Percentiles rank a stretch among this genome's conserved stretches.
These are phyloP conservation scores for Alternaria atra DNA, from an alignment of 2,329 filamentous ascomycete genomes.

Conservation along the genomic window DNA sequence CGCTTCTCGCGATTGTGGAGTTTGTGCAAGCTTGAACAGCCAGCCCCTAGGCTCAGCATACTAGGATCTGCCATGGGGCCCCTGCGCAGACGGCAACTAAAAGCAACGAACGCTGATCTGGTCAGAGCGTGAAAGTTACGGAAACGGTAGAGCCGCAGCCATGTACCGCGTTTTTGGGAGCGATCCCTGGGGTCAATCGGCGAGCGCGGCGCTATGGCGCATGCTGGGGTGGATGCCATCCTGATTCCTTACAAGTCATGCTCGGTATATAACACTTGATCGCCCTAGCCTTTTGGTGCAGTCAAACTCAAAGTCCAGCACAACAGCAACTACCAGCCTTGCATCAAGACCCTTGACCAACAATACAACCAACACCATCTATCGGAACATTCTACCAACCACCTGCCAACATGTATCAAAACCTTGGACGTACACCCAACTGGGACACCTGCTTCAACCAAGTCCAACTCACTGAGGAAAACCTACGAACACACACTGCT, in stretches of 20 bases:
- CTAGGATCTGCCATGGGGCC: conserved; percentile 28
- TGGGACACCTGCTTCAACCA: conserved; percentile 20
- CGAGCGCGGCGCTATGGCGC: conserved; percentile 29
- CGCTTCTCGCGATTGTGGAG: conserved; percentile 17
- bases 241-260: conserved; percentile 13
- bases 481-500: conserved; percentile 42
- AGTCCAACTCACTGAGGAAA: conserved; percentile 41
- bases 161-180: conserved; percentile 33
- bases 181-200: conserved; percentile 28
- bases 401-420: conserved; percentile 20
- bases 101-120: conserved; percentile 30
- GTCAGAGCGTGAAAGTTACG: conserved; percentile 20
- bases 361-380: not conserved
- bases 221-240: conserved; percentile 24
- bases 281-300: conserved; percentile 13
- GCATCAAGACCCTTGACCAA: not conserved
- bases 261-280: conserved; percentile 20
- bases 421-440: conserved; percentile 19
- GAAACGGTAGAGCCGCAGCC: conserved; percentile 30
- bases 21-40: conserved; percentile 19
- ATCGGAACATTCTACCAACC: not conserved
- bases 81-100: conserved; percentile 30
- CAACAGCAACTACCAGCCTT: conserved; percentile 2
- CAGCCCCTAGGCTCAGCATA: conserved; percentile 26
- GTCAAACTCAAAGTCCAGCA: conserved; percentile 8